phyloP scores from a whole-genome alignment of 768 basidiomycete genomes.

The Mycena maculata region DNA sequence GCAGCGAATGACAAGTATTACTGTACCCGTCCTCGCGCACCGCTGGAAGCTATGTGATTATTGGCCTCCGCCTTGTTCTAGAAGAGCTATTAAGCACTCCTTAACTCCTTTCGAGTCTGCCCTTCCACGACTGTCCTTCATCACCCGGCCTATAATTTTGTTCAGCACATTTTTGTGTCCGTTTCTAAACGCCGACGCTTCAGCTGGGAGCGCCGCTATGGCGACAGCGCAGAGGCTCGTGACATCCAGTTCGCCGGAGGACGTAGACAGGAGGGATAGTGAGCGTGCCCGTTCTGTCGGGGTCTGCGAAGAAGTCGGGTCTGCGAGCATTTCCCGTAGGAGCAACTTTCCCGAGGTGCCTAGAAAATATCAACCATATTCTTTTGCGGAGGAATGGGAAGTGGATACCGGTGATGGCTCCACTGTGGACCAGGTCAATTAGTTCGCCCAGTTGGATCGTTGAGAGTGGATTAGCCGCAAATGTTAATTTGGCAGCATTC shows the following conservation, averaged over 20 bases:
- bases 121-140: constrained; percentile 60
- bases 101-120: background rate
- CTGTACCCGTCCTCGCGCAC: background rate
- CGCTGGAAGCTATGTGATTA: background rate
- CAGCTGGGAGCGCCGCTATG: constrained; percentile 71
- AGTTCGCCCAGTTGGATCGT: constrained; percentile 77
- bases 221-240: constrained; percentile 66
- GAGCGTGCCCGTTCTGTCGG: constrained; percentile 56
- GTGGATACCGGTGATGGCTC: constrained; percentile 73
- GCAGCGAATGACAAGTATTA: background rate
- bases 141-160: constrained; percentile 85
- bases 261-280: constrained; percentile 14
- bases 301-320: constrained; percentile 56
- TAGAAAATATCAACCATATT: constrained; percentile 41
- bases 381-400: background rate
- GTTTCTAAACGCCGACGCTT: constrained; percentile 70
- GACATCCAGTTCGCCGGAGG: background rate
- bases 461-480: constrained; percentile 70
- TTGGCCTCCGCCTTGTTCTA: background rate
- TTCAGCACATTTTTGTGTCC: constrained; percentile 83
- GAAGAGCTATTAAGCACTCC: background rate
- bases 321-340: constrained; percentile 75
- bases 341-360: constrained; percentile 84
- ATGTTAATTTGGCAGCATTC: constrained; percentile 62
- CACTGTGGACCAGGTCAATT: constrained; percentile 77